These are phyloP conservation scores for Petunia hybrid DNA, from an alignment of 305 asterid genomes.

Conservation along the genomic window DNA sequence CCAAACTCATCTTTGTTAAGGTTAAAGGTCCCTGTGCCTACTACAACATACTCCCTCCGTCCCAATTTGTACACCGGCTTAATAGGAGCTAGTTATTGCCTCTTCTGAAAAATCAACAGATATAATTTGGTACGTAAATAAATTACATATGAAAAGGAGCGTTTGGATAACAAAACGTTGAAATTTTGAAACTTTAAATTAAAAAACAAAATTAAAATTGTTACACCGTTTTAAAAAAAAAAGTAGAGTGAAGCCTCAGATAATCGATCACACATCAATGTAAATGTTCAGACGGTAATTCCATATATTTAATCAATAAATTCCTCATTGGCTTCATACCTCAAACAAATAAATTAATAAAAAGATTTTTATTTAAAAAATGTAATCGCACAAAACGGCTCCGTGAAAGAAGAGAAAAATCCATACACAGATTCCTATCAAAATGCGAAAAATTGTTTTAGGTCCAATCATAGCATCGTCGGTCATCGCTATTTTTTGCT, in stretches of 20 bases:
- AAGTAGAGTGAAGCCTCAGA: conserved; percentile 40
- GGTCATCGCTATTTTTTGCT: conserved; percentile 54
- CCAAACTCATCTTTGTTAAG: too few species aligned
- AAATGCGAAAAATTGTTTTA: conserved; percentile 52
- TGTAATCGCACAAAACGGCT: conserved; percentile 68
- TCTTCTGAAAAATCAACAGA: too few species aligned
- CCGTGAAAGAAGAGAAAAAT: conserved; percentile 44
- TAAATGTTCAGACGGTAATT: conserved; percentile 63
- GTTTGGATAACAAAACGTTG: too few species aligned
- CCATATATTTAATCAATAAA: conserved; percentile 40
- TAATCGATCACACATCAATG: conserved; percentile 39
- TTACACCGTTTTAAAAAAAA: background rate
- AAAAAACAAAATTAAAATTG: too few species aligned
- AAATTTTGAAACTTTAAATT: too few species aligned
- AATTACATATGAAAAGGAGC: too few species aligned
- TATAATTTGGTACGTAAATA: too few species aligned
- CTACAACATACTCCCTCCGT: too few species aligned
- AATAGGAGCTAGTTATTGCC: too few species aligned
- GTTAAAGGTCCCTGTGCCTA: too few species aligned
- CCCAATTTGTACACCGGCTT: too few species aligned
- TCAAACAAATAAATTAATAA: background rate
- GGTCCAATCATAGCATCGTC: conserved; percentile 67
- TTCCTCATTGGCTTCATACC: conserved; percentile 46
- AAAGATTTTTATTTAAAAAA: background rate
- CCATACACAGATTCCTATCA: conserved; percentile 77